Conservation (phyloP, 208 protist species). For the Crithidia bombi region DNA sequence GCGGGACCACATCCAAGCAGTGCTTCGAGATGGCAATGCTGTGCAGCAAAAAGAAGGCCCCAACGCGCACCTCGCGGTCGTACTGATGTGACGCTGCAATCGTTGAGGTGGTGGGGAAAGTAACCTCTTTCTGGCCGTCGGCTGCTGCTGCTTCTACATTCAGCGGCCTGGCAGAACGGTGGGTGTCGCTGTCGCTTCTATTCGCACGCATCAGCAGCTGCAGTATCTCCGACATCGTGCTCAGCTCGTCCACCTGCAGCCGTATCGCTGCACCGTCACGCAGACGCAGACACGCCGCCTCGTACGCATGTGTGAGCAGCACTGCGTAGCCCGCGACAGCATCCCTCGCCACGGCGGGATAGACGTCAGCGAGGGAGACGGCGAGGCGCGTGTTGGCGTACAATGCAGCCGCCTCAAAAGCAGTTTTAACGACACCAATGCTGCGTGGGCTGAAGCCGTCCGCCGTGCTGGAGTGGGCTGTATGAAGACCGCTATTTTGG, state of each 20-base stretch:
- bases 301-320: constrained; percentile 36
- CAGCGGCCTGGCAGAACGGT: neutral
- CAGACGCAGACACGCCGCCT: constrained; percentile 43
- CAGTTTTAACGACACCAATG: constrained; percentile 15
- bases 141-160: neutral
- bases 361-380: constrained; percentile 21
- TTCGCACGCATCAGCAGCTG: constrained; percentile 32
- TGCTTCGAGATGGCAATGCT: constrained; percentile 58
- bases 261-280: constrained; percentile 14
- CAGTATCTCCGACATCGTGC: constrained; percentile 57
- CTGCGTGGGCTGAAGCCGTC: constrained; percentile 11
- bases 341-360: constrained; percentile 16
- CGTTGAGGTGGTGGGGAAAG: neutral
- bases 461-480: too few species aligned
- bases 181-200: neutral
- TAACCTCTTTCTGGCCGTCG: neutral
- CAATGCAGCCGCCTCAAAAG: constrained; percentile 35
- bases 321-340: constrained; percentile 35
- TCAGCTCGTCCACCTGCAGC: constrained; percentile 57
- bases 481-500: too few species aligned
- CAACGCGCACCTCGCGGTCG: constrained; percentile 28
- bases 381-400: constrained; percentile 51
- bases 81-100: constrained; percentile 6
- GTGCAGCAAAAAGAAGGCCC: constrained; percentile 57
- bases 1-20: constrained; percentile 47